Evolutionary conservation across 441 rosid genomes (phyloP), one percentile per base, ranked within the genome.

Genomic region (Mallotus japonicus): DNA sequence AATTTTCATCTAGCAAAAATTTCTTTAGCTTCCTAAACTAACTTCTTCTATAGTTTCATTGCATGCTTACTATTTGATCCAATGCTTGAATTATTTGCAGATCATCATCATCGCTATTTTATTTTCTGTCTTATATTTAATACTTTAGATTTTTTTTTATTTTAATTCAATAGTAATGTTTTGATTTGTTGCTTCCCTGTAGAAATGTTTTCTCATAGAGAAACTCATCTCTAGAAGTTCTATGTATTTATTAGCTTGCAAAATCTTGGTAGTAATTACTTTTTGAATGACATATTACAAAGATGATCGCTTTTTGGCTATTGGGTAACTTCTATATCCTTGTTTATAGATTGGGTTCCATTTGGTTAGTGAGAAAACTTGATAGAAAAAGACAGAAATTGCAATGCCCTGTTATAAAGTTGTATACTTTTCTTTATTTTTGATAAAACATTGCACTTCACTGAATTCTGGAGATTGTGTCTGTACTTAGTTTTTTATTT

Each of bases 261-360:
- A 75, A 95, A 95, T 83, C 89, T 86, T 47, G 96, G 95, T 6
- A 90, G 87, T 71, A 92, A 89, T 73, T 92, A 97, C 83, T 95
- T 90, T 78, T 82, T 92, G 77, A 92, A 92, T 77, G 97, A 87
- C 46, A 81, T 92, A 47, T 81, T 95, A 59, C 99, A 92, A 96
- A 97, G 87, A 71, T 55, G 17, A 34, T 75, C 72, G 22, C 73
- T 55, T 37, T 74, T 68, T 51, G 47, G 54, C 65, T 16, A 16
- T 8, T 76, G 73, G 76, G 47, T 19, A 22, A 22, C 57, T 71
- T 71, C 16, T 37, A 51, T 71, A 59, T 3, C 5, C 13, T 5
- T 15, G 22, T 46, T 24, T 12, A 12, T 12, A 6, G 28, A 32
- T 49, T 28, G 46, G 62, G 8, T 71, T 49, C 6, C 62, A 8